A percentile compares a stretch with the other conserved stretches of the same genome.
Conservation (phyloP, 805 yeast species). For the Kazachstania taianensis region DNA sequence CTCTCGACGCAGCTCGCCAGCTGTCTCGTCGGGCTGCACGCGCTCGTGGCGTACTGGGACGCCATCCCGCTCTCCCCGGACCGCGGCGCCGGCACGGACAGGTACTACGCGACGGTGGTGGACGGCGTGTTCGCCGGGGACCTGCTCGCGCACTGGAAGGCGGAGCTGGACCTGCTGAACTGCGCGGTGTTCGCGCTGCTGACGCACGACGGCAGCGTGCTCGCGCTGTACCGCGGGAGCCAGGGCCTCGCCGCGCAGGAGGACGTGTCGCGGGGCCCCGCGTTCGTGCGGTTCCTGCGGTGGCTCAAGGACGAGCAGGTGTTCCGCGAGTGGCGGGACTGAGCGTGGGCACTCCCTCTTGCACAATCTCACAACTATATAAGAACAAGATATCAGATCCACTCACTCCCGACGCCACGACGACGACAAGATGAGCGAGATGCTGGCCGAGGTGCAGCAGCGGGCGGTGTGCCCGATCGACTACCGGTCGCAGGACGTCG, state of each 20-base stretch:
- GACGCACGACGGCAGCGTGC: slow-evolving; percentile 5
- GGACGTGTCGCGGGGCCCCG: slow-evolving; percentile 10
- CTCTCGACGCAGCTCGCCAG: slow-evolving; percentile 12
- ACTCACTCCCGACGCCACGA: slow-evolving; percentile 4
- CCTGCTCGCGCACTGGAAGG: slow-evolving; percentile 18
- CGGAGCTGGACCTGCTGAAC: slow-evolving; percentile 17
- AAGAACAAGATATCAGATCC: not conserved
- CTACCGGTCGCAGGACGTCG: slow-evolving; percentile 23
- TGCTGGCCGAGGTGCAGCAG: slow-evolving; percentile 20
- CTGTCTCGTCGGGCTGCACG: slow-evolving; percentile 19
- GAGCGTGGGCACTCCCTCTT: not conserved
- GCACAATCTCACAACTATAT: not conserved
- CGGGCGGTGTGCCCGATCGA: slow-evolving; percentile 28
- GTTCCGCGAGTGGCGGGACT: not conserved
- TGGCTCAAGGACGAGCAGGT: slow-evolving; percentile 19
- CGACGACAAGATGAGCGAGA: slow-evolving; percentile 24
- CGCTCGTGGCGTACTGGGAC: slow-evolving; percentile 15
- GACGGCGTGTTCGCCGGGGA: slow-evolving; percentile 9
- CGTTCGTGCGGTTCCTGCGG: slow-evolving; percentile 10
- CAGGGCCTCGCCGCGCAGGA: slow-evolving; percentile 5
- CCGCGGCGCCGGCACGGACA: not conserved
- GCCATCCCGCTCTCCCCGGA: not conserved
- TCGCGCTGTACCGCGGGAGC: slow-evolving; percentile 5
- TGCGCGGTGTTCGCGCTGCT: slow-evolving; percentile 13
- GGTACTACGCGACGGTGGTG: slow-evolving; percentile 9